Evolutionary conservation across 176 grass and related monocot genomes (phyloP).

Genomic region (Avena sativa): DNA sequence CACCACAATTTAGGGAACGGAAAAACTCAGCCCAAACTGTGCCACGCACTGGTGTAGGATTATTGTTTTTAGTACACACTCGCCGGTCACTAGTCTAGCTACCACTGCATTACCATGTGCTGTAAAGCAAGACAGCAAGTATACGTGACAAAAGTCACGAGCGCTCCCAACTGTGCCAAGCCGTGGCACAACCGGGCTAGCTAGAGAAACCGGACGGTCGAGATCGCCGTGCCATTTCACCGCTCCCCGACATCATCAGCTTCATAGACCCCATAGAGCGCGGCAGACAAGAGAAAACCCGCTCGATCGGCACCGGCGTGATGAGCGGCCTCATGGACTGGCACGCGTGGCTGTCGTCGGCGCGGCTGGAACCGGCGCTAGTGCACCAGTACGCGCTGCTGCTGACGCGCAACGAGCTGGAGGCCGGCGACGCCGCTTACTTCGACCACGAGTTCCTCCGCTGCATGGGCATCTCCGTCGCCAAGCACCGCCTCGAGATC

Average conservation of each 20-base stretch:
- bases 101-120: not conserved
- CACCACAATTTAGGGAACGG: too few relatives aligned
- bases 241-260: not conserved
- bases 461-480: constrained; percentile 89
- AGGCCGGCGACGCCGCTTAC: constrained; percentile 60
- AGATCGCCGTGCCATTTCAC: constrained; percentile 10
- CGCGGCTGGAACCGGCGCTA: constrained; percentile 48
- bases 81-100: not conserved
- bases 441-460: constrained; percentile 71
- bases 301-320: not conserved
- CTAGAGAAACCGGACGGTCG: not conserved
- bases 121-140: not conserved
- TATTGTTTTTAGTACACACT: not conserved
- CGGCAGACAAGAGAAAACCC: not conserved
- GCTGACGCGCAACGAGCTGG: constrained; percentile 69
- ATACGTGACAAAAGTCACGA: constrained; percentile 48
- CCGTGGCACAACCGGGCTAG: not conserved
- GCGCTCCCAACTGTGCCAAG: constrained; percentile 36
- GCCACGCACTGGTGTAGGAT: too few relatives aligned
- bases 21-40: too few relatives aligned
- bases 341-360: constrained; percentile 62
- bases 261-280: not conserved
- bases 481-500: constrained; percentile 91
- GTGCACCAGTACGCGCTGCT: constrained; percentile 67
- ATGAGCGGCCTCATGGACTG: constrained; percentile 56